Conservation (phyloP, 2,329 filamentous ascomycete genomes). For the Colletotrichum orbiculare region DNA sequence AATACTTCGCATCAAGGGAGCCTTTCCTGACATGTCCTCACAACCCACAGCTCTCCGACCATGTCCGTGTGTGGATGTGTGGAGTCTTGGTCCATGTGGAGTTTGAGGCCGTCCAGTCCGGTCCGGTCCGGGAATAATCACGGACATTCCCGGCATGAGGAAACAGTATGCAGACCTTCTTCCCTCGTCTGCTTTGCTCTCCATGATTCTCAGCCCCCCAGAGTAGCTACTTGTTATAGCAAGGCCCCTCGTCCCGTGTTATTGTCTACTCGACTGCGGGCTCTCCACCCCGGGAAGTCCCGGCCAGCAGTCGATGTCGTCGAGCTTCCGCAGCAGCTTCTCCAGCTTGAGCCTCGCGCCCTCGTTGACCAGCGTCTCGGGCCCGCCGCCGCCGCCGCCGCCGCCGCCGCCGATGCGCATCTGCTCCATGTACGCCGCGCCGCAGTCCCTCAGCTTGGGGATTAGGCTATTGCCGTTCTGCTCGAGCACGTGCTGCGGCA, state of each 20-base stretch:
- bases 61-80: conserved; percentile 27
- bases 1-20: conserved; percentile 26
- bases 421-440: conserved; percentile 47
- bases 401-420: conserved; percentile 15
- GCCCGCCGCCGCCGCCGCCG: conserved; percentile 19
- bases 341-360: conserved; percentile 41
- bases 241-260: not conserved
- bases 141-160: not conserved
- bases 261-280: conserved; percentile 17
- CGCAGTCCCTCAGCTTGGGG: conserved; percentile 52
- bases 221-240: too few species aligned
- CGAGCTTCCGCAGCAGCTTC: conserved; percentile 43
- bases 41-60: conserved; percentile 14
- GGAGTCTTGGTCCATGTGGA: conserved; percentile 5
- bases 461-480: conserved; percentile 47
- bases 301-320: conserved; percentile 47
- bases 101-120: not conserved
- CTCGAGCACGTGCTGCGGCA: conserved; percentile 47
- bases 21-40: conserved; percentile 9
- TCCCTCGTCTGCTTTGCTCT: too few species aligned
- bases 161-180: too few species aligned
- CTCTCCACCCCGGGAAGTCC: conserved; percentile 28
- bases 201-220: too few species aligned
- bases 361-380: conserved; percentile 32
- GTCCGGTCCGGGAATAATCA: not conserved